A percentile compares a stretch with the other conserved stretches of the same genome.
These are phyloP conservation scores for Chimonanthus salicifolius DNA, from an alignment of 164 flowering plant species.

Conservation along the genomic window DNA sequence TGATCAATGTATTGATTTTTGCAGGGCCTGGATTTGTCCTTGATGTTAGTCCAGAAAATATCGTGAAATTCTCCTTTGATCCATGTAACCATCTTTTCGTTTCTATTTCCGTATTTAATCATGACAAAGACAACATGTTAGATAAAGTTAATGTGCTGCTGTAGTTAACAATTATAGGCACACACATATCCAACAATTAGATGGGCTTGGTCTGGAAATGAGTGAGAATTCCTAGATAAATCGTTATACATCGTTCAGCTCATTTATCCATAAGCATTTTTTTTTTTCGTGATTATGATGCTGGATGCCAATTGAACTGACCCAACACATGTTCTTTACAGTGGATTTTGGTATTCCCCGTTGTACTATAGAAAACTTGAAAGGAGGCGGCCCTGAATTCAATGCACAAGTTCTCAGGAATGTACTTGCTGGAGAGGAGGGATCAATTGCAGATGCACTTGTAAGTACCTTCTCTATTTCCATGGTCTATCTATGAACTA, in stretches of 20 bases:
- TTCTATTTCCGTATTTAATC: background rate
- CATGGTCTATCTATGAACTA: background rate
- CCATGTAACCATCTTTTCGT: constrained; percentile 44
- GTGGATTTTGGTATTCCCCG: constrained; percentile 95
- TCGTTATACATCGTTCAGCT: too few relatives aligned
- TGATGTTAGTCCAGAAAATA: constrained; percentile 69
- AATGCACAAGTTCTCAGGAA: constrained; percentile 63
- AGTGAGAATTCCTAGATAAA: too few relatives aligned
- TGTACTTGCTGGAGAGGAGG: constrained; percentile 75
- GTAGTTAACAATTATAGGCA: too few relatives aligned
- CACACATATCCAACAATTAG: too few relatives aligned
- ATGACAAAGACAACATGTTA: too few relatives aligned
- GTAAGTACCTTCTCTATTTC: constrained; percentile 34
- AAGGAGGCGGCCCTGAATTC: constrained; percentile 75
- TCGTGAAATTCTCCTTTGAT: constrained; percentile 72
- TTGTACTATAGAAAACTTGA: constrained; percentile 64
- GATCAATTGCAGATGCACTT: constrained; percentile 82
- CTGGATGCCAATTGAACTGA: too few relatives aligned
- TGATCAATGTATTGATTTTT: constrained; percentile 4
- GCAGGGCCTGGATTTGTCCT: constrained; percentile 77
- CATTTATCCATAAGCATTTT: too few relatives aligned
- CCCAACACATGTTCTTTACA: constrained; percentile 14
- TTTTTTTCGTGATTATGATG: too few relatives aligned
- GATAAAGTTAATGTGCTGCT: too few relatives aligned
- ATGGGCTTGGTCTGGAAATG: too few relatives aligned